Evolutionary conservation across 345 rosid genomes (phyloP), one percentile per base, ranked within the genome.

Genomic region (Salix brachista): DNA sequence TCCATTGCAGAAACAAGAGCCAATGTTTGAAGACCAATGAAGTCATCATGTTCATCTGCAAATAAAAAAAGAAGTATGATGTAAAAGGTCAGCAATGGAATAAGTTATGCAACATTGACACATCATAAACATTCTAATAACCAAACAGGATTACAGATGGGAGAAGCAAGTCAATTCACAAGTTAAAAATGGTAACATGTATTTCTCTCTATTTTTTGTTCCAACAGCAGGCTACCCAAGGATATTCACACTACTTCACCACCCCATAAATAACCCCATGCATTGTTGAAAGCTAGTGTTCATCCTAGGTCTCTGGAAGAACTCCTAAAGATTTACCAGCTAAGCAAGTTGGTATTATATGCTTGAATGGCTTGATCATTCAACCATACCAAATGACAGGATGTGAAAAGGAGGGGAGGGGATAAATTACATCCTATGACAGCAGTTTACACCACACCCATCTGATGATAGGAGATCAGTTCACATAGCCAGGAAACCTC

Each of bases 1-100:
- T 78, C 81, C 79, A 78, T 74, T 9, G 46, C 78, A 42, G 80
- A 78, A 48, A 78, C 48, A 76, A 71, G 37, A 58, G 84, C 84
- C 76, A 78, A 71, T 23, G 76, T 71, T n/a, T 78, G 81, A 73
- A 82, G 64, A 5, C 77, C 76, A 75, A 75, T 76, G 75, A 82
- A 39, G 17, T 67, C 81, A 65, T 66, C 67, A 64, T 75, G 23
- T 71, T 82, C 79, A 70, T 74, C 84, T 82, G 84, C n/a, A 66
- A 82, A 67, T 18, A 61, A 25, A 67, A 30, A 71, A 76, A 19
- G 12, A 32, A 68, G 30, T 12, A 14, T 46, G 3, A 25, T 25
- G 28, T 56, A 36, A 6, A 9, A 54, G 12, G 11, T 58, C 0
- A 39, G 60, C 13, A 11, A 44, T 23, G 23, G 44, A 32, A 34